phyloP scores from a whole-genome alignment of 768 basidiomycete genomes.

The Kwoniella sp. region DNA sequence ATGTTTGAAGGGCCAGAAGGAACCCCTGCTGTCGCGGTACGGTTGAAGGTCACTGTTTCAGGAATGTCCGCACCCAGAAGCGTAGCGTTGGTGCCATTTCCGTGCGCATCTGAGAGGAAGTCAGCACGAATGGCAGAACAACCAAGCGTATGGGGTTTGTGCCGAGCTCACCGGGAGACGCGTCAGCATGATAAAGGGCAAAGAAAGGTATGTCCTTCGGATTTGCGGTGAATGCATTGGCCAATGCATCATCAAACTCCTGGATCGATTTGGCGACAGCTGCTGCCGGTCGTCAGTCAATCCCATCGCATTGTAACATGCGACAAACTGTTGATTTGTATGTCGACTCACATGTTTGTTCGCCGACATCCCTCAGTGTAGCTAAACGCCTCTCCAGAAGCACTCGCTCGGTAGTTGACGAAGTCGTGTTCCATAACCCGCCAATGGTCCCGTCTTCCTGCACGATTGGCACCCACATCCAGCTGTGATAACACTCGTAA shows the following conservation, averaged over 20 bases:
- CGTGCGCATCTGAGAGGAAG: no score
- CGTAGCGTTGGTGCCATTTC: no score
- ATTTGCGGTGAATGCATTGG: constrained; percentile 35
- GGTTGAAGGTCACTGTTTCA: no score
- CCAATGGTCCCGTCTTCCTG: constrained; percentile 42
- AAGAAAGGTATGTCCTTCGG: constrained; percentile 45
- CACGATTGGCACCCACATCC: constrained; percentile 49
- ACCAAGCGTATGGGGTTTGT: no score
- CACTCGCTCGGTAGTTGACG: constrained; percentile 44
- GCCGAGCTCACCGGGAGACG: constrained; percentile 8
- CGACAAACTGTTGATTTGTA: no score
- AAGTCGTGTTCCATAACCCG: constrained; percentile 49
- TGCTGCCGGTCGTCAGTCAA: not conserved
- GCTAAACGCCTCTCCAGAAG: constrained; percentile 44
- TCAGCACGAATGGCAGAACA: no score
- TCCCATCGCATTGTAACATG: no score
- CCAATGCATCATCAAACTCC: constrained; percentile 43
- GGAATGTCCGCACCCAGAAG: no score
- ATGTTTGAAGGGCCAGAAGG: no score
- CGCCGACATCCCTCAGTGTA: constrained; percentile 42
- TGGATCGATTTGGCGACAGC: not conserved
- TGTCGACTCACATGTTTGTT: constrained; percentile 40
- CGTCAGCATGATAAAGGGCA: constrained; percentile 42
- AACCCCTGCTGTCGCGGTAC: no score
- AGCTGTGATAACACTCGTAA: constrained; percentile 47